Percentiles rank a stretch among this genome's conserved stretches.
Conservation (phyloP, 805 yeast genomes). For the Candida vartiovaarae region DNA sequence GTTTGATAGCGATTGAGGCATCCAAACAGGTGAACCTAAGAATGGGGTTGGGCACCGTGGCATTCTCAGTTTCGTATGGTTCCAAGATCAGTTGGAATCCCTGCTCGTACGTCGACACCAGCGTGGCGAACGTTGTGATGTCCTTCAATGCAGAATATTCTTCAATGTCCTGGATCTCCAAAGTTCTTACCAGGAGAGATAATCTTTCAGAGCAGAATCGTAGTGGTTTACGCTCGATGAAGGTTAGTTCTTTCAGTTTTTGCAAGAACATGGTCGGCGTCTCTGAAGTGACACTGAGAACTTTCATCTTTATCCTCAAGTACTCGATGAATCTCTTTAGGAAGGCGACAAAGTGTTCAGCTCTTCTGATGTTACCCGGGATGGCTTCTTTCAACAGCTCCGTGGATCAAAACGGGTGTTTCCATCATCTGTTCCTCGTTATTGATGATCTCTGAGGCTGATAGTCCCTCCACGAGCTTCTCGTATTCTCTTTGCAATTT, state of each 20-base stretch:
- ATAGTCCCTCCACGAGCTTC: constrained; percentile 79
- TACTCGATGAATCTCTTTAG: constrained; percentile 90
- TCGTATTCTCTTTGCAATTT: constrained; percentile 88
- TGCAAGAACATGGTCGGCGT: constrained; percentile 90
- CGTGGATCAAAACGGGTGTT: constrained; percentile 77
- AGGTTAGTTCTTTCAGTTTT: constrained; percentile 89
- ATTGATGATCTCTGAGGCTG: constrained; percentile 66
- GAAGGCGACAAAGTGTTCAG: constrained; percentile 94
- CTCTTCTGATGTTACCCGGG: constrained; percentile 95
- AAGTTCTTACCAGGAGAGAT: constrained; percentile 79
- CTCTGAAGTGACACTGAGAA: constrained; percentile 94
- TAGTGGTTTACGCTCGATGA: constrained; percentile 86
- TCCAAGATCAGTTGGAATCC: constrained; percentile 91
- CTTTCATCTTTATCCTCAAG: constrained; percentile 95
- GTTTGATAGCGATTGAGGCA: constrained; percentile 96
- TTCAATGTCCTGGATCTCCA: constrained; percentile 82
- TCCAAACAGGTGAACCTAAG: constrained; percentile 90
- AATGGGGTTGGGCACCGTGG: constrained; percentile 95
- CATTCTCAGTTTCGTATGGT: constrained; percentile 90
- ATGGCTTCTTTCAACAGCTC: constrained; percentile 88
- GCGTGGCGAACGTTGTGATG: constrained; percentile 93
- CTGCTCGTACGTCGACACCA: constrained; percentile 88
- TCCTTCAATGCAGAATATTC: constrained; percentile 91
- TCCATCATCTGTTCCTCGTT: constrained; percentile 70
- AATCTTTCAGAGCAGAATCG: constrained; percentile 89